Percentiles rank a stretch among this genome's conserved stretches.
Evolutionary conservation across 345 rosid species (phyloP).

Genomic region (Cardiospermum halicacabum): DNA sequence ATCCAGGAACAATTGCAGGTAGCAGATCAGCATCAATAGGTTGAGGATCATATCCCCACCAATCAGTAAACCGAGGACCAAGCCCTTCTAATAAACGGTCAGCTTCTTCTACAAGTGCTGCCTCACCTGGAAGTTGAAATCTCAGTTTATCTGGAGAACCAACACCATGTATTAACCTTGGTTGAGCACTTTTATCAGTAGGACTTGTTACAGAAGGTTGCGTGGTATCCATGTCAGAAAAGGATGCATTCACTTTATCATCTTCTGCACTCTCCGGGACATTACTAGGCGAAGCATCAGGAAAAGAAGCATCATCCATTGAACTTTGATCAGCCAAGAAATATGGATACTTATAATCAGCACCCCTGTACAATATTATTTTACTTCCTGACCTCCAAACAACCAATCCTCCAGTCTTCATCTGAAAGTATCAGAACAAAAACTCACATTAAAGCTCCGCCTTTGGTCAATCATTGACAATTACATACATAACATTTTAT

Average conservation of each 20-base stretch:
- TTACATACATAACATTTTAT: background rate
- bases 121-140: conserved; percentile 80
- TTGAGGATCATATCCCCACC: conserved; percentile 96
- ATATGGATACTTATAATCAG: conserved; percentile 75
- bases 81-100: conserved; percentile 75
- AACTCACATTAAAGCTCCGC: conserved; percentile 12
- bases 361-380: conserved; percentile 77
- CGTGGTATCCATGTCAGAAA: conserved; percentile 15
- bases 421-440: conserved; percentile 36
- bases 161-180: conserved; percentile 50
- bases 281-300: conserved; percentile 23
- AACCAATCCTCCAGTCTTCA: conserved; percentile 92
- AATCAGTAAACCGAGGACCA: conserved; percentile 83
- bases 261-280: conserved; percentile 20
- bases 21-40: conserved; percentile 94
- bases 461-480: background rate
- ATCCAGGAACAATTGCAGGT: conserved; percentile 71
- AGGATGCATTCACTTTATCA: conserved; percentile 23
- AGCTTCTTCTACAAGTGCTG: conserved; percentile 66
- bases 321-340: conserved; percentile 40
- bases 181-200: conserved; percentile 25
- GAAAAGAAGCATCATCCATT: conserved; percentile 22
- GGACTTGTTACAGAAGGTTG: conserved; percentile 23
- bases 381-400: conserved; percentile 95
- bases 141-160: conserved; percentile 71